Base-by-base conservation (phyloP, 2,329 filamentous ascomycete genomes). In the Graphilbum sp. region DNA sequence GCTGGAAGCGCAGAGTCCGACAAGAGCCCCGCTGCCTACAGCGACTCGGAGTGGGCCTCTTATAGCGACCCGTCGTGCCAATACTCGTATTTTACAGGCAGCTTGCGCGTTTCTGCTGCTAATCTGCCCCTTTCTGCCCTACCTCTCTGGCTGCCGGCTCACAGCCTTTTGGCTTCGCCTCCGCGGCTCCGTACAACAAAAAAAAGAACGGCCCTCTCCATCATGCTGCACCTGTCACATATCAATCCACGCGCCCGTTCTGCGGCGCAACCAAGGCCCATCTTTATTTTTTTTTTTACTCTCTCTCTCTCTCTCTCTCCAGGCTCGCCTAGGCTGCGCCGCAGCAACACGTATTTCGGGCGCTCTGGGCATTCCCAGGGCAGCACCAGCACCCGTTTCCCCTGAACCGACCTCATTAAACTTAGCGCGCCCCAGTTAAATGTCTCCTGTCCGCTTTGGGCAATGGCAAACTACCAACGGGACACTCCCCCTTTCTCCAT, bases 371-470 rank as follows among this genome's bases (percentile, higher is more conserved):
- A 27, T 23, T 32, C 18, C 27, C 38, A 30, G 15, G 19, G 27
- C 8, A 37, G 13, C 27, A 5, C 24, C 37, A 37, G 36, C 30
- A 10, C 36, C 36, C n/a, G 30, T 35, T 45, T 47, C 45, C 45
- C 45, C 45, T 47, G 45, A 44, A 45, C 48, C 44, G 45, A 43
- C 47, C 53, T 60, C 55, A 58, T 58, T 55, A 55, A 58, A 59
- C 53, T 55, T 60, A 60, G 57, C 57, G 57, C 53, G 50, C 46
- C 54, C 54, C 46, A 52, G 49, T 54, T 52, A 50, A 46, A 53
- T 43, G 40, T 41, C 50, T 48, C 50, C 45, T 47, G 44, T 47
- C 54, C 49, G 47, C 49, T 54, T 55, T 50, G 48, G 50, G 54
- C 50, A 59, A 58, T 59, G 52, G 55, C 48, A 54, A 54, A 29